Percentiles rank a stretch among this genome's conserved stretches.
Evolutionary conservation across 208 protist genomes (phyloP).

Genomic region (Porcisia hertigi): DNA sequence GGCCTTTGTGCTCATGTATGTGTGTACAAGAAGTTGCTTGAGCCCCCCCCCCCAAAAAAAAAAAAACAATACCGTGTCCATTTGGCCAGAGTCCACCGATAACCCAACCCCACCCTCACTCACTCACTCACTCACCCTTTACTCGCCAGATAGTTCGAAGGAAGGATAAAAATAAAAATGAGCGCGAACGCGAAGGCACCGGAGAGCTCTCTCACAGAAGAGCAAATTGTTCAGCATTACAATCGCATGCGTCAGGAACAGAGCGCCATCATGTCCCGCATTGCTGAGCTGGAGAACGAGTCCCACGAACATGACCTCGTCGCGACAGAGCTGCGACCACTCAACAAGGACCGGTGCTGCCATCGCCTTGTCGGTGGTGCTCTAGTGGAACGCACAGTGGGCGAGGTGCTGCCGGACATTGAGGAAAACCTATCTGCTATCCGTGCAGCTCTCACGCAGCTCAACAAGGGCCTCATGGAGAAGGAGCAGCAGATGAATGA

Average conservation of each 20-base stretch:
- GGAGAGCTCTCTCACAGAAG: slow-evolving; percentile 41
- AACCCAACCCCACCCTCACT: too few relatives aligned
- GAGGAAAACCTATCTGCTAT: slow-evolving; percentile 88
- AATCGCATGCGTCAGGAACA: slow-evolving; percentile 89
- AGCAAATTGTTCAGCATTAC: slow-evolving; percentile 84
- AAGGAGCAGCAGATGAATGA: slow-evolving; percentile 89
- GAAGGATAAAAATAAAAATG: slow-evolving; percentile 1
- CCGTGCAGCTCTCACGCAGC: slow-evolving; percentile 62
- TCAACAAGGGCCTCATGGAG: slow-evolving; percentile 74
- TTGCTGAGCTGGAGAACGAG: slow-evolving; percentile 89
- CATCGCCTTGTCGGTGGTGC: slow-evolving; percentile 95
- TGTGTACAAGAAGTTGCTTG: background rate
- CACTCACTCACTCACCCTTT: background rate
- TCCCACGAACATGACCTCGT: slow-evolving; percentile 92
- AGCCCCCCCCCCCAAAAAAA: background rate
- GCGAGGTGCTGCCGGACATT: slow-evolving; percentile 94
- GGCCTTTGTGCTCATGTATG: background rate
- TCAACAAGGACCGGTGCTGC: slow-evolving; percentile 92
- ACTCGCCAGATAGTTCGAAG: too few relatives aligned
- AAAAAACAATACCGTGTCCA: too few relatives aligned
- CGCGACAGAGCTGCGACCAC: slow-evolving; percentile 75
- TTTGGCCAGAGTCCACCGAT: too few relatives aligned
- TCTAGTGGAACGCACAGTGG: slow-evolving; percentile 95
- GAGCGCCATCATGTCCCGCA: slow-evolving; percentile 82
- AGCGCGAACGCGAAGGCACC: slow-evolving; percentile 6